These are phyloP conservation scores for Leishmania aethiopica DNA, from an alignment of 208 protist genomes.

Conservation along the genomic window DNA sequence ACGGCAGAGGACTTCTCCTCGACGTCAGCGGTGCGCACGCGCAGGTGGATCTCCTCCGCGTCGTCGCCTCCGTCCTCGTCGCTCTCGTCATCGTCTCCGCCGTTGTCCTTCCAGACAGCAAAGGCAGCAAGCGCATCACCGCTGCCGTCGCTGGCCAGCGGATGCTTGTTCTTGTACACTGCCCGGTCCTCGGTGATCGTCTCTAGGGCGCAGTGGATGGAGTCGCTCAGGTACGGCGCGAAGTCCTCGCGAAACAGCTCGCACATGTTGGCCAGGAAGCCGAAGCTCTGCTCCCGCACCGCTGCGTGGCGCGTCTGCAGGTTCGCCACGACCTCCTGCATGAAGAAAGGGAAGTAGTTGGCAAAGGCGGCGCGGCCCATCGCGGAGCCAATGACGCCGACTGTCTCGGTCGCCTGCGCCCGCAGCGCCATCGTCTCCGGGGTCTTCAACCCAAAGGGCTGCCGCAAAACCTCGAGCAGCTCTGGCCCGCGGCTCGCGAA, in stretches of 20 bases:
- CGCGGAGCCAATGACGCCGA: slow-evolving; percentile 73
- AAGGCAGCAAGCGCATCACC: slow-evolving; percentile 23
- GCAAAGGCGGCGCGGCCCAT: slow-evolving; percentile 75
- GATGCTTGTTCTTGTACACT: slow-evolving; percentile 67
- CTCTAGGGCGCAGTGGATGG: slow-evolving; percentile 61
- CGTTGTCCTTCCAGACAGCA: slow-evolving; percentile 29
- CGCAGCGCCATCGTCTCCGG: slow-evolving; percentile 74
- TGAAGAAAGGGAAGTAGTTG: slow-evolving; percentile 72
- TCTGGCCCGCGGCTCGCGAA: slow-evolving; percentile 52
- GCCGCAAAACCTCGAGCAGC: slow-evolving; percentile 73
- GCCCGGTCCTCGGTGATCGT: slow-evolving; percentile 67
- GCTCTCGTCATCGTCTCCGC: slow-evolving; percentile 24
- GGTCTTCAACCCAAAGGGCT: slow-evolving; percentile 45
- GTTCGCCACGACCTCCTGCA: slow-evolving; percentile 67
- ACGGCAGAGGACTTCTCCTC: slow-evolving; percentile 85
- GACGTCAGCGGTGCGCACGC: slow-evolving; percentile 79
- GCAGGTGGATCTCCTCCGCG: slow-evolving; percentile 65
- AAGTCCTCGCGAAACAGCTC: slow-evolving; percentile 73
- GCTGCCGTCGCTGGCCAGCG: slow-evolving; percentile 39
- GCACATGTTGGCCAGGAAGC: slow-evolving; percentile 84
- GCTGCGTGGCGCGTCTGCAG: slow-evolving; percentile 50
- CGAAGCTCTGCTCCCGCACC: slow-evolving; percentile 85
- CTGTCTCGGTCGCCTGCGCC: slow-evolving; percentile 80
- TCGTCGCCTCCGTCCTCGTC: slow-evolving; percentile 55
- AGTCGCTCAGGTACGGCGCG: slow-evolving; percentile 65